Percentiles rank a stretch among this genome's conserved stretches.
phyloP scores from a whole-genome alignment of 176 grass and related monocot genomes.

The Microstegium vimineum region DNA sequence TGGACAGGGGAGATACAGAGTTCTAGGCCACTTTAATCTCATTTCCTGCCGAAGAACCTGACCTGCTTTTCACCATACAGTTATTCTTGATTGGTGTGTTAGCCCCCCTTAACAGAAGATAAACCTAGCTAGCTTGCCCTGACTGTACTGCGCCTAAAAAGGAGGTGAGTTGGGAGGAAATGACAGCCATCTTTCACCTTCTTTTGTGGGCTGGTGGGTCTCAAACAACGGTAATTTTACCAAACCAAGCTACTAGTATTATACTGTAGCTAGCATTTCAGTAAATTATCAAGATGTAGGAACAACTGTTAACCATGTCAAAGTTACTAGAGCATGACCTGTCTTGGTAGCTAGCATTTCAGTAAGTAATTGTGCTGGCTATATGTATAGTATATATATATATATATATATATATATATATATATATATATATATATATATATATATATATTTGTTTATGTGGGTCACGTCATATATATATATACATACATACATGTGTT shows the following conservation, averaged over 20 bases:
- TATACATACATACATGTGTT: neutral
- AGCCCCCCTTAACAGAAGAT: conserved; percentile 20
- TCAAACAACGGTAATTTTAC: conserved; percentile 16
- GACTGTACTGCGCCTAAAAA: conserved; percentile 7
- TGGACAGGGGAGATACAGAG: neutral
- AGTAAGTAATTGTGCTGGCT: neutral
- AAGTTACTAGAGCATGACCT: conserved; percentile 9
- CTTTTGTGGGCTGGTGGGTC: neutral
- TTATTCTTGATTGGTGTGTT: conserved; percentile 9
- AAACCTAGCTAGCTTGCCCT: neutral
- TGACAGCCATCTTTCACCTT: conserved; percentile 38
- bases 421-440: neutral
- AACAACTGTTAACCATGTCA: neutral
- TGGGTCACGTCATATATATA: neutral
- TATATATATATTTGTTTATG: neutral
- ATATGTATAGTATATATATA: neutral
- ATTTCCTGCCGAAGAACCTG: conserved; percentile 20
- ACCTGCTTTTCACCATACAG: conserved; percentile 5
- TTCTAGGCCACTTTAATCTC: conserved; percentile 34
- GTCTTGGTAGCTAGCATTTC: conserved; percentile 24
- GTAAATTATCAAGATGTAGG: neutral
- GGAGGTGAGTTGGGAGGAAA: conserved; percentile 28
- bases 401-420: neutral
- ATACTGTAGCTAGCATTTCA: too few species aligned
- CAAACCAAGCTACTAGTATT: neutral